These are phyloP conservation scores for Lachancea quebecensis DNA, from an alignment of 805 yeast genomes.

Conservation along the genomic window DNA sequence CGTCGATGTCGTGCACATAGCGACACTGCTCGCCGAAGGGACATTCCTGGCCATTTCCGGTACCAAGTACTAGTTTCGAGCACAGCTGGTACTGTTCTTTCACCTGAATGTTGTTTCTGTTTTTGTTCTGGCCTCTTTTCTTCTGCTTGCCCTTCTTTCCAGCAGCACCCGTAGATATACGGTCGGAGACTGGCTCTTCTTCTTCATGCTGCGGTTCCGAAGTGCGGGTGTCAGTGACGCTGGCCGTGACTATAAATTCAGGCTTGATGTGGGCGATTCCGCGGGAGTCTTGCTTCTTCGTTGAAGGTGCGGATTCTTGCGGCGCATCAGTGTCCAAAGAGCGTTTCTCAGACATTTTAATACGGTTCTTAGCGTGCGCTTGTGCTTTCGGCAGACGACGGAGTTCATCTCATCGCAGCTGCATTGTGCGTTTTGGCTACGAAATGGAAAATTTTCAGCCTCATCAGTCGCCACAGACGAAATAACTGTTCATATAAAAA, in stretches of 20 bases:
- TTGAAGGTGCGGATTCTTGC: conserved; percentile 1
- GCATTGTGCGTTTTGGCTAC: too few species aligned
- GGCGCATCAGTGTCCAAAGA: conserved; percentile 3
- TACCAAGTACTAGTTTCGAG: conserved; percentile 48
- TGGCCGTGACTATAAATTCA: conserved; percentile 47
- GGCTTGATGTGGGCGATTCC: conserved; percentile 76
- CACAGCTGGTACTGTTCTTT: conserved; percentile 63
- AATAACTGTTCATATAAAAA: neutral
- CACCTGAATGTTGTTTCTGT: conserved; percentile 64
- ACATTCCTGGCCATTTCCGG: conserved; percentile 42
- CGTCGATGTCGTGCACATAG: conserved; percentile 65
- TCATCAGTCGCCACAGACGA: neutral
- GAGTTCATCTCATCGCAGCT: neutral
- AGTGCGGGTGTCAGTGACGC: conserved; percentile 15
- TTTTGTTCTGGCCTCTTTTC: conserved; percentile 76
- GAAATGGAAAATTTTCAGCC: too few species aligned
- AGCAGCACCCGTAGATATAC: conserved; percentile 38
- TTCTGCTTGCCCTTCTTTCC: conserved; percentile 40
- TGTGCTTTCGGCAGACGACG: neutral
- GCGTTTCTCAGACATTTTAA: conserved; percentile 6
- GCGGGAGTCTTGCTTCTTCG: conserved; percentile 32
- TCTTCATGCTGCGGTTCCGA: conserved; percentile 29
- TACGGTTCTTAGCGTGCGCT: neutral
- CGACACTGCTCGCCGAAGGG: conserved; percentile 70
- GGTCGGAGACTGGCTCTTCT: conserved; percentile 38